Conservation (phyloP, 2,329 filamentous ascomycete species). For the Colletotrichum gigasporum region DNA sequence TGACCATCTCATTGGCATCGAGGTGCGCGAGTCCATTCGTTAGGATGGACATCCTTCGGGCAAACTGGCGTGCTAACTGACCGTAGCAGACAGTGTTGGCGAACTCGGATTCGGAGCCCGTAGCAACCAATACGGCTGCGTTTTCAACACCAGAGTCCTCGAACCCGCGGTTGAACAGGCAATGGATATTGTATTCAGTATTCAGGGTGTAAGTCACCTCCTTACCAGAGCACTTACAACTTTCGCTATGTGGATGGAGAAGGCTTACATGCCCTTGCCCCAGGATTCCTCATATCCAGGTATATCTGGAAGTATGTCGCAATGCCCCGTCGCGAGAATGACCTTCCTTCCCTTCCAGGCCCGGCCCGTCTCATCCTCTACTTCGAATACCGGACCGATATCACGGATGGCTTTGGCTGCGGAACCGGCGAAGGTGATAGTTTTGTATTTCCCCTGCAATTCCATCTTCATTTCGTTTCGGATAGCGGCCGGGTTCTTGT, state of each 20-base stretch:
- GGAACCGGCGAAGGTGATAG: background rate
- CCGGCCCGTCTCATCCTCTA: background rate
- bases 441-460: background rate
- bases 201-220: too few species aligned
- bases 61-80: too few species aligned
- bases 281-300: background rate
- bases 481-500: background rate
- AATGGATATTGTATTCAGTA: too few species aligned
- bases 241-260: too few species aligned
- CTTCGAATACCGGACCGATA: background rate
- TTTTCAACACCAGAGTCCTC: too few species aligned
- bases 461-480: background rate
- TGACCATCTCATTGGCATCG: background rate
- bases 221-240: too few species aligned
- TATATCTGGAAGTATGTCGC: background rate
- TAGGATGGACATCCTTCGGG: background rate
- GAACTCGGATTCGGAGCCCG: too few species aligned
- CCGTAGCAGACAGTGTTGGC: too few species aligned
- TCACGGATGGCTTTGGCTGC: background rate
- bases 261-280: background rate
- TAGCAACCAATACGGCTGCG: too few species aligned
- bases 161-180: too few species aligned
- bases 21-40: background rate
- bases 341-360: background rate
- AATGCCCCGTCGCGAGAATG: background rate